These are phyloP conservation scores for Hypoxylon lenormandii DNA, from an alignment of 495 filamentous ascomycete species.

Conservation along the genomic window DNA sequence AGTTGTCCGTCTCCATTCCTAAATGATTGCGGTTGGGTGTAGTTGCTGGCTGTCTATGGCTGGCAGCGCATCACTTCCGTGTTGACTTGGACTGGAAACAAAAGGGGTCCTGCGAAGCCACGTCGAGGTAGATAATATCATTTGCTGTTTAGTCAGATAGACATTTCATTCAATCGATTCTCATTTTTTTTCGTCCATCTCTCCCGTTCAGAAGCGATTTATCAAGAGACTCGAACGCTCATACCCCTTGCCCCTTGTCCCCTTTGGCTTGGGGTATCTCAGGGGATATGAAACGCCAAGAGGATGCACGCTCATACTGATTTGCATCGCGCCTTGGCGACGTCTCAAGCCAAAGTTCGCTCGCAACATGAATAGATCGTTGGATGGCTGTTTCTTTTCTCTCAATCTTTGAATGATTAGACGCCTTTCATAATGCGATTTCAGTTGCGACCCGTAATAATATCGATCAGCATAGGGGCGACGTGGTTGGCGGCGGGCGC, in stretches of 20 bases:
- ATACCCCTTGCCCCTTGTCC: neutral
- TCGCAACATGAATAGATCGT: conserved; percentile 19
- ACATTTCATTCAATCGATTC: conserved; percentile 21
- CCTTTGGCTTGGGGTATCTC: too few species aligned
- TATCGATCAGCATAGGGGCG: conserved; percentile 12
- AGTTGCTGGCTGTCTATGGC: neutral
- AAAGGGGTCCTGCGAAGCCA: conserved; percentile 15
- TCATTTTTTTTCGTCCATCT: neutral
- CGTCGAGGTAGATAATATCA: conserved; percentile 1
- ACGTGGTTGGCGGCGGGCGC: conserved; percentile 20
- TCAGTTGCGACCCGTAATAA: conserved; percentile 18
- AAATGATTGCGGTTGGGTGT: conserved; percentile 11
- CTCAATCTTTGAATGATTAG: conserved; percentile 5
- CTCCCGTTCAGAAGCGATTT: neutral
- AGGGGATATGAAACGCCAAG: conserved; percentile 44
- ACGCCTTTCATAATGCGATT: conserved; percentile 18
- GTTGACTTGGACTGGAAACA: neutral
- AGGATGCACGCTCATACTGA: conserved; percentile 21
- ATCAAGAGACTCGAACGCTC: neutral
- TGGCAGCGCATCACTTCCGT: neutral
- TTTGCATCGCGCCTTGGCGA: conserved; percentile 35
- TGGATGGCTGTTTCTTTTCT: conserved; percentile 13
- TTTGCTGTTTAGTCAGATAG: conserved; percentile 19
- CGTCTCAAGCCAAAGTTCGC: conserved; percentile 31
- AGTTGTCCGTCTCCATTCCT: conserved; percentile 57